Base-by-base conservation (phyloP, 2,329 filamentous ascomycete species). In the Drechslerella dactyloides region DNA sequence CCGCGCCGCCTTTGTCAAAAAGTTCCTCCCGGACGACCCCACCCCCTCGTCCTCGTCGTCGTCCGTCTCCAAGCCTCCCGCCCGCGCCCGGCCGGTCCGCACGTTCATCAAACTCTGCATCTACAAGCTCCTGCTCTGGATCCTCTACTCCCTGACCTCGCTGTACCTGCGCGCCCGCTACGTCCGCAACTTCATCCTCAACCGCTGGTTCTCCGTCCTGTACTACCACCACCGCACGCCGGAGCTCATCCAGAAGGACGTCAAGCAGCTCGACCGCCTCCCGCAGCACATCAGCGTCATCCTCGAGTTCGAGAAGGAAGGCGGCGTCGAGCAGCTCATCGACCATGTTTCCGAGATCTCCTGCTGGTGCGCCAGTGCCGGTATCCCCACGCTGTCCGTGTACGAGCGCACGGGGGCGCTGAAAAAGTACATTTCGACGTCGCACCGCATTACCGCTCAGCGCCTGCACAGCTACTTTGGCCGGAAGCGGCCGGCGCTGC, bases 171-270 rank as follows among this genome's bases (percentile, higher is more conserved):
- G 92, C 74, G 81, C 91, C 68, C 88, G 93, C 66, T 88, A 91
- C 78, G 86, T 87, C 62, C 94, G 91, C 81, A 89, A 93, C 79
- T 86, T 89, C 7, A 84, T 96, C 55, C 83, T 87, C 75, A 90
- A 94, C 79, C 88, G 90, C 69, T 82, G 93, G 74, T 86, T 91
- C 59, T 90, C 91, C 8, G 85, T 97, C 73, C 83, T 96, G 61
- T 93, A 93, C 79, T 94, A 99, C 82, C 96, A 99, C 81, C 94
- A 99, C 80, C 90, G 91, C 58, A 96, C 93, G 0, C 94, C 94
- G 6, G 91, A 96, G 78, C 87, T 96, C 78, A 96, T 99, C 76
- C 87, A 89, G 77, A 88, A 89, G 77, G 94, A 99, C 81, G 89
- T 97, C 24, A 87, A 87, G 79, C 84, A 85, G 8, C 80, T 99